Evolutionary conservation across 208 protist species (phyloP).

Genomic region (Crithidia sp.): DNA sequence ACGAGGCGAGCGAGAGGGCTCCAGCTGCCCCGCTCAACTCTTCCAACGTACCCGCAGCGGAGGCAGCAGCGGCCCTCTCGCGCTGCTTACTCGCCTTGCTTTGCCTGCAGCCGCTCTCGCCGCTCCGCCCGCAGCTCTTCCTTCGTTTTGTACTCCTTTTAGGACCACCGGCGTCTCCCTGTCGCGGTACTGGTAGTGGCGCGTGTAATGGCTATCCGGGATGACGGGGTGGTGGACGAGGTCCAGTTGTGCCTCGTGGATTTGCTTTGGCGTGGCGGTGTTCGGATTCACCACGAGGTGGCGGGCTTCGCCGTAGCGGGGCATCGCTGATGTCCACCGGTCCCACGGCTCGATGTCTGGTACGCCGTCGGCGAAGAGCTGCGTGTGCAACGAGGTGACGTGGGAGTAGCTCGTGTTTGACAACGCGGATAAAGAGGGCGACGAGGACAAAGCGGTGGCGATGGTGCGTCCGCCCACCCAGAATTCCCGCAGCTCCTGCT

Average conservation of each 20-base stretch:
- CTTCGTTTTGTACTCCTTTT: slow-evolving; percentile 57
- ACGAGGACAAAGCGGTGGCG: neutral
- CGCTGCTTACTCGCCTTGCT: slow-evolving; percentile 56
- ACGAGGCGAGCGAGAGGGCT: neutral
- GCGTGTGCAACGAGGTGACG: slow-evolving; percentile 46
- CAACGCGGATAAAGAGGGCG: neutral
- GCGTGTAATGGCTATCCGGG: slow-evolving; percentile 61
- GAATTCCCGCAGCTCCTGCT: slow-evolving; percentile 30
- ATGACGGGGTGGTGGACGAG: slow-evolving; percentile 65
- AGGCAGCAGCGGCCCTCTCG: slow-evolving; percentile 32
- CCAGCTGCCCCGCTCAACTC: neutral
- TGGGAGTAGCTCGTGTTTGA: slow-evolving; percentile 16
- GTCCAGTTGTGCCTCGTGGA: slow-evolving; percentile 34
- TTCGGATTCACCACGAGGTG: slow-evolving; percentile 23
- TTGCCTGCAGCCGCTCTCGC: slow-evolving; percentile 51
- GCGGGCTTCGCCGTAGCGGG: slow-evolving; percentile 52
- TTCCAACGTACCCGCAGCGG: neutral
- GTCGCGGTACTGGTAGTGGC: slow-evolving; percentile 43
- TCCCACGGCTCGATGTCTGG: slow-evolving; percentile 89
- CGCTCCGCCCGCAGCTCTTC: slow-evolving; percentile 73
- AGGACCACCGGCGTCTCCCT: slow-evolving; percentile 25
- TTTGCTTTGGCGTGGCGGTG: slow-evolving; percentile 20
- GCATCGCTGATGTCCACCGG: slow-evolving; percentile 63
- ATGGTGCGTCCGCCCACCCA: slow-evolving; percentile 15
- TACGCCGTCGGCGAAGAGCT: slow-evolving; percentile 67